Conservation (phyloP, 192 early-diverging fungal species). For the Glomus cerebriforme region DNA sequence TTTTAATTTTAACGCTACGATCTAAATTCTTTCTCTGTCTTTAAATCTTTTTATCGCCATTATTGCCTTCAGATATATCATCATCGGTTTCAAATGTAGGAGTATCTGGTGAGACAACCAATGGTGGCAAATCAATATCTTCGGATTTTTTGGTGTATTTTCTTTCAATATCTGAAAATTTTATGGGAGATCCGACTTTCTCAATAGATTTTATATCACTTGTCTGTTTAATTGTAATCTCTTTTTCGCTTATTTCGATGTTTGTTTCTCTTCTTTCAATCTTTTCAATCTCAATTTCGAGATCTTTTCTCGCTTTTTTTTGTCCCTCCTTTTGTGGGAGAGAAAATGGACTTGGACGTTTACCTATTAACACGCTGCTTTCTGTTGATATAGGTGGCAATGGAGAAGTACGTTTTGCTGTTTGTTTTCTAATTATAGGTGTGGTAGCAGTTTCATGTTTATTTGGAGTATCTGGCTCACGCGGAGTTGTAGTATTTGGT, state of each 20-base stretch:
- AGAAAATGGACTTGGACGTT: too few relatives aligned
- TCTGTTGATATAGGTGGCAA: too few relatives aligned
- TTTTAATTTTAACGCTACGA: background rate
- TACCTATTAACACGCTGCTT: too few relatives aligned
- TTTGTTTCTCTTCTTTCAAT: background rate
- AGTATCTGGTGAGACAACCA: background rate
- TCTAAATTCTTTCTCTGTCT: background rate
- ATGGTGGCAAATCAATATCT: background rate
- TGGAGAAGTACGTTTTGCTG: too few relatives aligned
- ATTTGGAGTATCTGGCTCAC: too few relatives aligned
- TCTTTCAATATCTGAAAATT: background rate
- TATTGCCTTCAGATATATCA: background rate
- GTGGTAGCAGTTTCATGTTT: too few relatives aligned
- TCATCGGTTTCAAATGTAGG: background rate
- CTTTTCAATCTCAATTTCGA: background rate
- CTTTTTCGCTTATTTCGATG: background rate
- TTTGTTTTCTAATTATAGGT: too few relatives aligned
- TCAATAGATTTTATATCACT: background rate
- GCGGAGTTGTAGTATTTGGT: too few relatives aligned
- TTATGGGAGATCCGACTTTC: background rate
- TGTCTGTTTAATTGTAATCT: background rate
- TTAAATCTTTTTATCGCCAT: background rate
- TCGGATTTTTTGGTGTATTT: background rate
- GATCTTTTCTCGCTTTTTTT: background rate
- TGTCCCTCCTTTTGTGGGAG: background rate